Percentiles rank a stretch among this genome's conserved stretches.
Conservation (phyloP, 116 monocot species). For the Posidonia oceanica region DNA sequence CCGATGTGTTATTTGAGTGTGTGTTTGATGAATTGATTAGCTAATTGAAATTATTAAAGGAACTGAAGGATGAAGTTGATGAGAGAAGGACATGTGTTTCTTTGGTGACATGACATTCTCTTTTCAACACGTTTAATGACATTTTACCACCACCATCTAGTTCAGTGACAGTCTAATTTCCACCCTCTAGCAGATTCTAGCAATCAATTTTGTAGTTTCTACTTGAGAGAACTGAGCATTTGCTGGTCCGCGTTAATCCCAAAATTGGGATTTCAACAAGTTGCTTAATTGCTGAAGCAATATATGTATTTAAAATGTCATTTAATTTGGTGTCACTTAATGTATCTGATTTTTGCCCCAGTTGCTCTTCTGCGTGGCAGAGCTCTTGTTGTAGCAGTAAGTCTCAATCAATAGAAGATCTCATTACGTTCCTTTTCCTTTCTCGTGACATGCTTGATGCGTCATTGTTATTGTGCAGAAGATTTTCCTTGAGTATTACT, state of each 20-base stretch:
- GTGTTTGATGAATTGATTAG: no score
- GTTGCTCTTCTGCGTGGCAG: not conserved
- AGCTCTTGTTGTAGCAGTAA: not conserved
- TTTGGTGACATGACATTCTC: no score
- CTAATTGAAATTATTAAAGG: no score
- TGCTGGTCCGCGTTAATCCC: not conserved
- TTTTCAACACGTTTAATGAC: constrained; percentile 12
- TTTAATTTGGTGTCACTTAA: not conserved
- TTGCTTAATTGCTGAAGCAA: not conserved
- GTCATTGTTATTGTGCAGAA: no score
- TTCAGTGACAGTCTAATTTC: not conserved
- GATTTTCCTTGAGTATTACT: no score
- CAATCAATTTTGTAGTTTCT: constrained; percentile 3
- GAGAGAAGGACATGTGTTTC: no score
- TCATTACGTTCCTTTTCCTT: no score
- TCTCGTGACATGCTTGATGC: no score
- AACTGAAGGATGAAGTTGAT: no score
- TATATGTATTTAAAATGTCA: not conserved
- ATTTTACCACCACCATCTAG: not conserved
- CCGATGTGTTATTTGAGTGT: no score
- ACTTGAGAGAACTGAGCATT: not conserved
- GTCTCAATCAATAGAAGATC: not conserved
- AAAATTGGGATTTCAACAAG: not conserved
- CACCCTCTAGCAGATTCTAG: not conserved
- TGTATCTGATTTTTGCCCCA: not conserved